Base-by-base conservation (phyloP, 1,284 basidiomycete species). In the Ceratobasidium sp. region DNA sequence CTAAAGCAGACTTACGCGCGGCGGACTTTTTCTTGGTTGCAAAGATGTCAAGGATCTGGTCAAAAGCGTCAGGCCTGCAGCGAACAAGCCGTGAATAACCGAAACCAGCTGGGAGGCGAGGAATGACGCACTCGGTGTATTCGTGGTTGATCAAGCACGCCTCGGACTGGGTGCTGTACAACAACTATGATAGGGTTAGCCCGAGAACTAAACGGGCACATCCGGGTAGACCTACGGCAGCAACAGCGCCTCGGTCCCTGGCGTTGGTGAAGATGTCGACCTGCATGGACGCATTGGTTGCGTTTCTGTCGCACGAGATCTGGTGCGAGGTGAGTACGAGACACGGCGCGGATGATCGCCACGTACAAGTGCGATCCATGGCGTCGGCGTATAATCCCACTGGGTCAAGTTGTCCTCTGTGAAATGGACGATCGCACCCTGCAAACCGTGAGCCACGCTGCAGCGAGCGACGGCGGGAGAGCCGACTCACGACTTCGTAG, bases 351-450 rank as follows among this genome's bases (percentile, higher is more conserved):
- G 5, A 48, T 14, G 53, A 24, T 56, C 48, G 49, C 65, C 51
- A 69, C 65, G 49, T 53, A 69, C 65, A 78, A 95, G 87, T 4
- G 95, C 94, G 77, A 96, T 92, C 93, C 94, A 96, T 7, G 94
- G 94, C 0, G 94, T 93, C 1, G 83, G 86, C 34, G 88, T 74
- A 27, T n/a, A 34, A 11, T 48, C 46, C 56, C 7, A 49, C 74
- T 84, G 82, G 68, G 80, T 83, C 16, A 83, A 83, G 62, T 80
- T 81, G 46, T 84, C 83, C 79, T 94, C 93, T 0, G 90, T 88
- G 79, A 95, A 95, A 81, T 92, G 92, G 22, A 94, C 89, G 39
- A 95, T 81, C 14, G 89, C 90, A 27, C 93, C 93, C 87, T 92
- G 51, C 37, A 74, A 51, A 61, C 11, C 2, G 31, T 46, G 19